Evolutionary conservation across 495 filamentous ascomycete genomes (phyloP), one percentile per base, ranked within the genome.

Genomic region (Aspergillus asperescens): DNA sequence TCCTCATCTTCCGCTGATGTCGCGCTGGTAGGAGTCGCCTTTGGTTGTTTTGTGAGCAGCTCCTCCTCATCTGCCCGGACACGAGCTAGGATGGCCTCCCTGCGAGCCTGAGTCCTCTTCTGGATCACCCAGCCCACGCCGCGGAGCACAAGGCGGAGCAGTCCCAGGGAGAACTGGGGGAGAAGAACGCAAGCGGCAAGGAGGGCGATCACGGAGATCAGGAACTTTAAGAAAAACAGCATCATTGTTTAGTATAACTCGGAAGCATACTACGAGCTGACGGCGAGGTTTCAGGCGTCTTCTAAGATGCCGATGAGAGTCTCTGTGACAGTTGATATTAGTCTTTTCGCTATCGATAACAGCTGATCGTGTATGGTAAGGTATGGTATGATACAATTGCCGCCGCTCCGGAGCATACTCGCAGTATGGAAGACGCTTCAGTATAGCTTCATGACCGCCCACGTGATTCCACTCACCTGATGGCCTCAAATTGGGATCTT

Each of bases 91-190:
- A 89, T 71, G 23, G 86, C 74, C 58, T 82, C 77, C 29, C 77
- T 70, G 20, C 86, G 80, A 58, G 81, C 81, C 22, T 79, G 79
- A 2, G 86, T 88, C 59, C 81, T 81, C 60, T 76, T 82, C 41
- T 78, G 75, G 50, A 92, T 75, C 60, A 80, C 77, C 79, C 79
- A 85, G 48, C 87, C 88, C 16, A 83, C 62, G 16, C 68, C 57
- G 58, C 70, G 69, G 59, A 77, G 69, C 16, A 71, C 60, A 22
- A 67, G 22, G 35, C 69, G 67, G 47, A 76, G 51, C 41, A 73
- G 19, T 31, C 56, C 58, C 38, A 70, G 57, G 48, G 63, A 56
- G 20, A 74, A 62, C 57, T 62, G 58, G 37, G 73, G 72, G 32
- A 77, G 61, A 13, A 75, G 55, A 32, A 72, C 57, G 25, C 58